phyloP scores from a whole-genome alignment of 2,329 filamentous ascomycete genomes.

The Epichloe sylvatica region DNA sequence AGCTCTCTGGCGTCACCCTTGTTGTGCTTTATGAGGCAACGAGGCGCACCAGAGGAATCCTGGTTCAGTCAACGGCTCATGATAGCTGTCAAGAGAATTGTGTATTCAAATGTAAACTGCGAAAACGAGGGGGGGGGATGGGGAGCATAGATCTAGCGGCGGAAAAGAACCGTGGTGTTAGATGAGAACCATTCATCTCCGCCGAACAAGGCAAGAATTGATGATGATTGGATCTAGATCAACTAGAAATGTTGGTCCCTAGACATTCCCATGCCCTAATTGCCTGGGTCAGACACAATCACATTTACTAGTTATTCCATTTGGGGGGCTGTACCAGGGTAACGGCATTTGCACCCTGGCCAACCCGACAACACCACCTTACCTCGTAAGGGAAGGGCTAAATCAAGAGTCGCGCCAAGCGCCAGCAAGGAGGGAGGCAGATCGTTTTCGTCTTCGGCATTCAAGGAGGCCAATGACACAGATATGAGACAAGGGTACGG shows the following conservation, averaged over 20 bases:
- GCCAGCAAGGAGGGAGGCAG: conserved; percentile 5
- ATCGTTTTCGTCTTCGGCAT: conserved; percentile 1
- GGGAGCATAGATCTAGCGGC: not conserved
- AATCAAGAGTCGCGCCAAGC: conserved; percentile 8
- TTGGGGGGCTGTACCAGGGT: not conserved
- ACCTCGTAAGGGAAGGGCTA: not conserved
- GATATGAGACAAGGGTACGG: not conserved
- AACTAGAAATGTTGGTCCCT: not conserved
- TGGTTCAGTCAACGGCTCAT: not conserved
- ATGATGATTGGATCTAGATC: not conserved
- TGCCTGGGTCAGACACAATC: not conserved
- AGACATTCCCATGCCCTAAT: not conserved
- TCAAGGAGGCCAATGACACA: not conserved
- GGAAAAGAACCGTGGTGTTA: not conserved
- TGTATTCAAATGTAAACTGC: not conserved
- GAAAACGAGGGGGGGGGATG: too few species aligned
- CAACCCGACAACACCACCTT: conserved; percentile 3
- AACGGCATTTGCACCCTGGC: conserved; percentile 1
- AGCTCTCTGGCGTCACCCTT: conserved; percentile 1
- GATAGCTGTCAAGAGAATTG: not conserved
- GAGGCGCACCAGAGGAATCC: not conserved
- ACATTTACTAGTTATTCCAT: not conserved
- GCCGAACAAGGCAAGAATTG: not conserved
- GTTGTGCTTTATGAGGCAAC: not conserved
- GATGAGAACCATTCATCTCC: not conserved